Percentiles rank a stretch among this genome's conserved stretches.
Conservation (phyloP, 495 filamentous ascomycete genomes). For the Penicillium odoratum region DNA sequence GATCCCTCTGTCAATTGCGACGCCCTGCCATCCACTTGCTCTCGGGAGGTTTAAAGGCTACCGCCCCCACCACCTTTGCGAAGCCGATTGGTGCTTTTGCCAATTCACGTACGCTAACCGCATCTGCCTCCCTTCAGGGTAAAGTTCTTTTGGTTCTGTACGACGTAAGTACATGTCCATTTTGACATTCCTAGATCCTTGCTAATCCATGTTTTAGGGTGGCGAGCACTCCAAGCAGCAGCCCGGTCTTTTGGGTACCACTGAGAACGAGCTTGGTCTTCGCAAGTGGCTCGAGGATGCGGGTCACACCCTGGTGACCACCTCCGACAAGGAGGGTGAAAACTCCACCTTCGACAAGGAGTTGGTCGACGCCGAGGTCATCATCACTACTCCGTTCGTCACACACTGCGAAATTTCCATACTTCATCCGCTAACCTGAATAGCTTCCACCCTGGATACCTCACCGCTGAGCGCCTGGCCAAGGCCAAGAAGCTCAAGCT, state of each 20-base stretch:
- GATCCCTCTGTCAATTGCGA: slow-evolving; percentile 56
- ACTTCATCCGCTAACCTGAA: slow-evolving; percentile 20
- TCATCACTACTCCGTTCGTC: slow-evolving; percentile 96
- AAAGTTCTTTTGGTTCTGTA: slow-evolving; percentile 76
- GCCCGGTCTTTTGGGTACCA: slow-evolving; percentile 86
- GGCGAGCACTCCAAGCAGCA: slow-evolving; percentile 70
- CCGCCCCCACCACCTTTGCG: slow-evolving; percentile 21
- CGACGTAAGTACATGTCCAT: slow-evolving; percentile 57
- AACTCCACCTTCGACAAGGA: slow-evolving; percentile 93
- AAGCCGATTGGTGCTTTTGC: slow-evolving; percentile 36
- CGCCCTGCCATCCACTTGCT: slow-evolving; percentile 60
- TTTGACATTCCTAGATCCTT: not conserved
- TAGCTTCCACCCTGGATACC: slow-evolving; percentile 98
- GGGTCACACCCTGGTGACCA: slow-evolving; percentile 94
- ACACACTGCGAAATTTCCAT: not conserved
- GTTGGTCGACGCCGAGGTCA: slow-evolving; percentile 93
- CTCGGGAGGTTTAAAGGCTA: slow-evolving; percentile 31
- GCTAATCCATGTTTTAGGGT: slow-evolving; percentile 48
- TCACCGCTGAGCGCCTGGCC: slow-evolving; percentile 91
- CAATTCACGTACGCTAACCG: slow-evolving; percentile 55
- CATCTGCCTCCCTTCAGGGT: slow-evolving; percentile 59
- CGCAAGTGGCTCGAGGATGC: slow-evolving; percentile 95
- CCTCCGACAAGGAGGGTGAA: slow-evolving; percentile 94
- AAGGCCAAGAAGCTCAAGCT: slow-evolving; percentile 99
- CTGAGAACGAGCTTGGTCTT: slow-evolving; percentile 95